Conservation (phyloP, 768 basidiomycete species). For the Termitomyces sp. region DNA sequence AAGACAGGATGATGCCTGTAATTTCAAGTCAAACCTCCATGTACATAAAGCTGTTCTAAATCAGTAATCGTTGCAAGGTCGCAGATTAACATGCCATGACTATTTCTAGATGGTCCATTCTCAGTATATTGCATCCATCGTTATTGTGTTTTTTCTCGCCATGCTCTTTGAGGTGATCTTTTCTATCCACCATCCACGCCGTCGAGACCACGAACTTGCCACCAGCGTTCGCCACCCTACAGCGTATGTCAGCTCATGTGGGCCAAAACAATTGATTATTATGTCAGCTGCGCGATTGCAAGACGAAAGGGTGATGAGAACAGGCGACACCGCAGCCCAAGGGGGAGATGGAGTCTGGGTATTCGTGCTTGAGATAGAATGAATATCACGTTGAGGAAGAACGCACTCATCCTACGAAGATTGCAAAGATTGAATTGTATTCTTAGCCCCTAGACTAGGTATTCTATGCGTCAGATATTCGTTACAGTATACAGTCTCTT, state of each 20-base stretch:
- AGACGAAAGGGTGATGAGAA: conserved; percentile 47
- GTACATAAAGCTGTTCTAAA: neutral
- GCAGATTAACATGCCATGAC: neutral
- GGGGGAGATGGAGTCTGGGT: conserved; percentile 68
- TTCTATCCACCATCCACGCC: conserved; percentile 65
- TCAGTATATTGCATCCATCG: neutral
- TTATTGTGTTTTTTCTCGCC: neutral
- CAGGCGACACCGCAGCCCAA: conserved; percentile 55
- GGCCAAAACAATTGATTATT: neutral
- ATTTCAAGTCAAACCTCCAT: neutral
- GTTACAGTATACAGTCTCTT: neutral
- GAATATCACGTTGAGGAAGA: neutral
- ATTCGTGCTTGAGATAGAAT: conserved; percentile 41
- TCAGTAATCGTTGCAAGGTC: neutral
- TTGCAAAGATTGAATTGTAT: neutral
- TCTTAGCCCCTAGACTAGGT: neutral
- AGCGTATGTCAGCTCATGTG: conserved; percentile 58
- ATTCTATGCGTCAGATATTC: neutral
- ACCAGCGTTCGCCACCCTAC: conserved; percentile 80
- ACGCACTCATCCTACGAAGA: neutral
- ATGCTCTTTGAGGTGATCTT: conserved; percentile 29
- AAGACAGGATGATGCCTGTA: neutral
- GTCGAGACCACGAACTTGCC: conserved; percentile 71
- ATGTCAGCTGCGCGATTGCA: conserved; percentile 33
- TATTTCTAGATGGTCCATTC: neutral